Conservation (phyloP, 768 basidiomycete genomes). For the Auricularia sp. region DNA sequence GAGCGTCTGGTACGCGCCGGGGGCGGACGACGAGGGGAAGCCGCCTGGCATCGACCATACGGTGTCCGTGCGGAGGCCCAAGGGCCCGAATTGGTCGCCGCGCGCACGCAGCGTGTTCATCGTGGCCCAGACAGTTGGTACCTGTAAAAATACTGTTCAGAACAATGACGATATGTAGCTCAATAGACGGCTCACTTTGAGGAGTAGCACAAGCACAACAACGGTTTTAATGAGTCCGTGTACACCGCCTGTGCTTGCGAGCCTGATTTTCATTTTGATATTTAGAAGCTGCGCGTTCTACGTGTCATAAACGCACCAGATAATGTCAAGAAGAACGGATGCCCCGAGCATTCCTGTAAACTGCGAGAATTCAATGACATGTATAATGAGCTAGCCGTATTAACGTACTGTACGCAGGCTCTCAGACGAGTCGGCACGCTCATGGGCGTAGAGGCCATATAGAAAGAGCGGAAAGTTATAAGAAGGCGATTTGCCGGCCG, state of each 20-base stretch:
- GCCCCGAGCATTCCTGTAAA: slow-evolving; percentile 52
- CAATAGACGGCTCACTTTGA: slow-evolving; percentile 36
- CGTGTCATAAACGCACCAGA: slow-evolving; percentile 35
- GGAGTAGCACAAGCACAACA: slow-evolving; percentile 41
- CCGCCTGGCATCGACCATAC: not conserved
- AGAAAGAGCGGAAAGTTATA: slow-evolving; percentile 82
- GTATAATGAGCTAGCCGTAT: not conserved
- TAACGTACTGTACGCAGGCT: slow-evolving; percentile 51
- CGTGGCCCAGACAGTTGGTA: slow-evolving; percentile 51
- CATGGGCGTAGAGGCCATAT: slow-evolving; percentile 66
- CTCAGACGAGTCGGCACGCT: slow-evolving; percentile 51
- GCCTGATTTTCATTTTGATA: slow-evolving; percentile 3
- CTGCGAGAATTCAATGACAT: slow-evolving; percentile 24
- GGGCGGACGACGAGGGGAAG: not conserved
- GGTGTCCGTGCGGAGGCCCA: not conserved
- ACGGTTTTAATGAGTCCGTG: slow-evolving; percentile 45
- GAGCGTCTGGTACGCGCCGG: not conserved
- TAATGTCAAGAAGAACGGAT: slow-evolving; percentile 57
- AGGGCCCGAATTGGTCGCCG: slow-evolving; percentile 35
- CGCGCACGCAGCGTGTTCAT: slow-evolving; percentile 43
- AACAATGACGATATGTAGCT: not conserved
- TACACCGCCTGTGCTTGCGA: slow-evolving; percentile 41
- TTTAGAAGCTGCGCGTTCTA: not conserved
- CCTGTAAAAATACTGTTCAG: slow-evolving; percentile 22
- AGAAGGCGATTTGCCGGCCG: slow-evolving; percentile 43